Evolutionary conservation across 2,329 filamentous ascomycete species (phyloP), one percentile per base, ranked within the genome.

Genomic region (Aspergillus sp.): DNA sequence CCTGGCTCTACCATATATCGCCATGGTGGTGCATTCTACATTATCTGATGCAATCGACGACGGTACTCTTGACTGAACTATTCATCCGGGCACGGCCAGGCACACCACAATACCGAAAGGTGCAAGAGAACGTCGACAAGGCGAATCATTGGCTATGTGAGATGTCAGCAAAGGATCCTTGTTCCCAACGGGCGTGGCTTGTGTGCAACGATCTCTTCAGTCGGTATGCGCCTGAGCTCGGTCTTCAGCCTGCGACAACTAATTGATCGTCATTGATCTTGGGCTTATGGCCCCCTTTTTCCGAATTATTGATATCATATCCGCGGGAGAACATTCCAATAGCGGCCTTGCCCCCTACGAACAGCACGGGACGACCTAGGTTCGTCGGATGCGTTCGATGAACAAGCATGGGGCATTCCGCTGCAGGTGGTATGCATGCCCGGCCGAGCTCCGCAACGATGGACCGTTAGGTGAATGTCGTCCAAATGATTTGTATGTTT

Each of bases 1-100:
- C 56, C 4, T 62, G 61, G 41, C 45, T 70, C 4, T 61, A 63
- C 41, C 52, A 52, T 10, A 49, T 63, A 5, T 57, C 60, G 1
- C 66, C 67, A 12, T 72, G 69, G 69, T 71, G 65, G 64, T 66
- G 57, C 48, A 52, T 69, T 12, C 52, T 72, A 29, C 68, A 72
- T 46, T 66, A 64, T 49, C 48, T 72, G 10, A 66, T 71, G 51
- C 70, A 72, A 51, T 56, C 67, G 8, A 61, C 57, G 2, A 61
- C 62, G 2, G 58, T 71, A 4, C 56, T 70, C 26, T 57, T 70
- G 43, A 63, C 65, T 7, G 59, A 68, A 46, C 48, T 69, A 4
- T 58, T 67, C 29, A 60, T 64, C 30, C 56, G 61, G 19, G 55
- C 58, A 26, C 54, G 59, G 38, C 57, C 64, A 12, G 61, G 61